Evolutionary conservation across 1,284 basidiomycete species (phyloP), one percentile per base, ranked within the genome.

Genomic region (Tranzscheliella williamsii): DNA sequence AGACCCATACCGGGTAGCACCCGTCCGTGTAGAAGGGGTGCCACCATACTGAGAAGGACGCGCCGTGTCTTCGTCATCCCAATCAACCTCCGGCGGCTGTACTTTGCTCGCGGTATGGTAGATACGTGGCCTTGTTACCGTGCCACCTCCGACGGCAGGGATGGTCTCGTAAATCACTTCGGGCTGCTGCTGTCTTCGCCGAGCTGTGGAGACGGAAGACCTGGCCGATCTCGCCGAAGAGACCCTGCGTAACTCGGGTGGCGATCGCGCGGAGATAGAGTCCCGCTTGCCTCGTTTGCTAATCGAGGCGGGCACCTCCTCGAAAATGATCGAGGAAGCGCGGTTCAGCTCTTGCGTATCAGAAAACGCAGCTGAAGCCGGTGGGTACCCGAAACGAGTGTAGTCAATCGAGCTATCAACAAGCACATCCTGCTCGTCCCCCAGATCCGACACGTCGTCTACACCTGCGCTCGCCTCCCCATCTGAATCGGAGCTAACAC

Each of bases 71-170:
- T 58, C 54, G 24, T 63, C 68, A 16, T 67, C 67, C 48, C 55
- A 63, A 12, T 62, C 52, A 24, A 67, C 45, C 26, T 68, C 67
- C 13, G 65, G 65, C 18, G 67, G 46, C 37, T 62, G 73, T 57
- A 87, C 84, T 66, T 83, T 82, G 5, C 85, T 85, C 62, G 88
- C 87, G 0, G 86, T 84, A 71, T 89, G 88, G 54, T 84, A 85
- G 18, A 90, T 82, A 4, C 89, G 80, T 0, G 88, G 89, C 18
- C 87, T 82, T 2, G 86, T 86, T 50, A 90, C 82, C 0, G 83
- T 84, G 1, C 88, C 87, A 21, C 88, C 88, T 24, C 88, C 87
- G 9, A 89, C 85, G 12, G 88, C 87, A 2, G 87, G 86, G 51
- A 88, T 84, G 0, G 85, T 85, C 66, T 87, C 85, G 60, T 84